phyloP scores from a whole-genome alignment of 164 flowering plant species.

The Paratinospora sagittata region DNA sequence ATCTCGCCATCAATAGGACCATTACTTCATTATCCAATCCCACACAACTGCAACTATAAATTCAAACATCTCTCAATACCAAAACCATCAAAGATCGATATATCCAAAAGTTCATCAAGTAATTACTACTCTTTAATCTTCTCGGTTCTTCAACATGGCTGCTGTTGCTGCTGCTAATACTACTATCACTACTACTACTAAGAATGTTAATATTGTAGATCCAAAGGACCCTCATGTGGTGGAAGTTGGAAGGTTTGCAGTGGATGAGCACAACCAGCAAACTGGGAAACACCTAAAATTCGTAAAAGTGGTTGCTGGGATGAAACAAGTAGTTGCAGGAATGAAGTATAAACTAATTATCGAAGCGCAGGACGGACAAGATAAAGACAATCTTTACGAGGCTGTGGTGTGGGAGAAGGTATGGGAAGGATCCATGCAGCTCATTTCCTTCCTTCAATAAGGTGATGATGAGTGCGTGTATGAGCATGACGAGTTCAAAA shows the following conservation, averaged over 20 bases:
- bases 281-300: neutral
- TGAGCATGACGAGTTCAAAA: too few relatives aligned
- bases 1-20: too few relatives aligned
- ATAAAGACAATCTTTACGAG: conserved; percentile 1
- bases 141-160: too few relatives aligned
- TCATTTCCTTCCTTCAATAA: conserved; percentile 16
- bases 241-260: conserved; percentile 14
- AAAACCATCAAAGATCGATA: too few relatives aligned
- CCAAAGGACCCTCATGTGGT: conserved; percentile 16
- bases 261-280: conserved; percentile 18
- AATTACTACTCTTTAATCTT: too few relatives aligned
- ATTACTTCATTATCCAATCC: too few relatives aligned
- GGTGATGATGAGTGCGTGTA: neutral
- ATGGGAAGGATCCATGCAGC: conserved; percentile 16
- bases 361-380: neutral
- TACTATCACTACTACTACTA: too few relatives aligned
- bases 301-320: conserved; percentile 8
- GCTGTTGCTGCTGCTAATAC: too few relatives aligned
- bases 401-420: conserved; percentile 21
- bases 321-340: conserved; percentile 20
- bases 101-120: too few relatives aligned
- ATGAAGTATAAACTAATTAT: conserved; percentile 13
- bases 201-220: neutral
- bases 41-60: too few relatives aligned
- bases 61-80: too few relatives aligned